Evolutionary conservation across 2,329 filamentous ascomycete species (phyloP), one percentile per base, ranked within the genome.

Genomic region (Aureobasidium musti): DNA sequence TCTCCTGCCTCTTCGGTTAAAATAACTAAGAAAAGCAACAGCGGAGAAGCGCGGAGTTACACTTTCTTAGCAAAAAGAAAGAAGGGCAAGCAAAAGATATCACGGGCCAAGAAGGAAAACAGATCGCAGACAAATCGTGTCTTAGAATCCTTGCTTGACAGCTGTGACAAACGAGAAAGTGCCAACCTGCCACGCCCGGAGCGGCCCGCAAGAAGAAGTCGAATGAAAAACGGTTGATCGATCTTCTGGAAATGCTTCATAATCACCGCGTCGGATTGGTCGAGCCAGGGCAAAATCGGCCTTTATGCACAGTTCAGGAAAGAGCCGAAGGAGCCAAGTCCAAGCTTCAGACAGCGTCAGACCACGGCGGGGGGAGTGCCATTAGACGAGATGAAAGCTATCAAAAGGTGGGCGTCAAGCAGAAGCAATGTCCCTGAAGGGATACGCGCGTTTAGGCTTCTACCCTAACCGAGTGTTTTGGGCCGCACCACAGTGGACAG

Each of bases 131-230:
- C 28, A 52, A 52, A 50, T 30, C 59, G n/a, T 45, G 59, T 63
- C 59, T 63, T 30, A 63, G 45, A 26, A 63, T 63, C 45, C 45
- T 11, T 50, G 61, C 49, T 64, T 64, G 61, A 64, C 61, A 53
- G 49, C 64, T 53, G 52, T 26, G 53, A 60, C 43, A 66, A 52
- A 67, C 61, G 59, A 50, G 23, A 59, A 59, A 50, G 39, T 67
- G 66, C 57, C 66, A 65, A 66, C 52, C 67, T 65, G 61, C 68
- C 68, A 67, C 28, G 39, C 63, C 53, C 68, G 63, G 66, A 64
- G 56, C 68, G 68, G 64, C 54, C 68, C 68, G 66, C 66, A 64
- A 53, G 49, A 52, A 63, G 33, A 64, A 37, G 39, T 61, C 52
- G 57, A 59, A 23, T 56, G 35, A 61, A 60, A 52, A 67, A 61